Base-by-base conservation (phyloP, 306 rosid genomes). In the Urtica urens region DNA sequence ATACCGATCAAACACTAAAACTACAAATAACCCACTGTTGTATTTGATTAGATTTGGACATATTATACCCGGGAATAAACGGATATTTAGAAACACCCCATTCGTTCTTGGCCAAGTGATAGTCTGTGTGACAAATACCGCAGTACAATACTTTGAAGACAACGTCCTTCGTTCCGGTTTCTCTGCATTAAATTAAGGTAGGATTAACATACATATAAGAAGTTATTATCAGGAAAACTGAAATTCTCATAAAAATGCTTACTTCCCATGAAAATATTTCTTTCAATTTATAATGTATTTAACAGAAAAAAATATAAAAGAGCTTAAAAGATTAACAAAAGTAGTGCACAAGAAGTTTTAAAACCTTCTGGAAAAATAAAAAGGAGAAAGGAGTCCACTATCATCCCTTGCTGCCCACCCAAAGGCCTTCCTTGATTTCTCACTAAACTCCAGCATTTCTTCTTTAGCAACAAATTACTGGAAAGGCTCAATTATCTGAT, bases 351-450 rank as follows among this genome's bases (percentile, higher is more conserved):
- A n/a, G n/a, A 21, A 2, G 23, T 9, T 14, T 8, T 8, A 2
- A 17, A 37, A 73, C 79, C 79, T 72, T 66, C 77, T 42, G 25
- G 75, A 72, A 76, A 77, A 77, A 0, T 56, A 38, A 53, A 74
- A 65, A 34, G 83, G 83, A 46, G 79, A 72, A 23, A 72, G 74
- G 30, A 58, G 8, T 0, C 79, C 79, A 31, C 46, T 15, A 38
- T 26, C 7, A 51, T 61, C 59, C 9, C 38, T 42, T n/a, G 67
- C 67, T 17, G 67, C 67, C 59, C 46, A 61, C 31, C 59, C 67
- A 18, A 31, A 51, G 11, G 59, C 67, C 22, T 51, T 51, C 15
- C 13, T 31, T n/a, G n/a, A n/a, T n/a, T n/a, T n/a, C n/a, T n/a
- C n/a, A n/a, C n/a, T n/a, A n/a, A n/a, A n/a, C n/a, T n/a, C n/a